These are phyloP conservation scores for Russula sp. DNA, from an alignment of 768 basidiomycete species.

Conservation along the genomic window DNA sequence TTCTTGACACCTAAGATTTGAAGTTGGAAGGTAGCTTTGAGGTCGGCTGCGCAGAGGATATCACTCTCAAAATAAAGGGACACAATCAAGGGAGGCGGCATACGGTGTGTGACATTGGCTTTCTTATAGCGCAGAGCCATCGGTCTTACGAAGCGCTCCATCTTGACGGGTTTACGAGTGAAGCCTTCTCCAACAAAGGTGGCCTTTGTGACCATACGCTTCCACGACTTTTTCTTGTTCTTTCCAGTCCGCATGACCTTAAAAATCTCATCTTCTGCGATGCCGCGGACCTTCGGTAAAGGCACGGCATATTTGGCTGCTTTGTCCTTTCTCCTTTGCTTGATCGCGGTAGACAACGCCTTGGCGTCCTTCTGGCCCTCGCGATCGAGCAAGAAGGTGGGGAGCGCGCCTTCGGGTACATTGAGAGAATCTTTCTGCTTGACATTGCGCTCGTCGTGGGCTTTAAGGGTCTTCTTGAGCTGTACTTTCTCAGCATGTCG, in stretches of 20 bases:
- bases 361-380: slow-evolving; percentile 99
- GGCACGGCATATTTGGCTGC: slow-evolving; percentile 98
- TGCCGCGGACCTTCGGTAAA: slow-evolving; percentile 92
- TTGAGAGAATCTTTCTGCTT: slow-evolving; percentile 84
- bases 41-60: slow-evolving; percentile 55
- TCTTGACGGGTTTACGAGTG: slow-evolving; percentile 96
- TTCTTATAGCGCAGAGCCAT: slow-evolving; percentile 98
- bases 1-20: slow-evolving; percentile 98
- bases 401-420: slow-evolving; percentile 84
- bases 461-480: slow-evolving; percentile 98
- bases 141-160: slow-evolving; percentile 96
- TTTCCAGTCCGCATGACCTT: slow-evolving; percentile 98
- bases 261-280: slow-evolving; percentile 99
- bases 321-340: slow-evolving; percentile 98
- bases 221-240: slow-evolving; percentile 94
- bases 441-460: slow-evolving; percentile 97
- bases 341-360: slow-evolving; percentile 90
- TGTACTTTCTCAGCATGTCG: slow-evolving; percentile 97
- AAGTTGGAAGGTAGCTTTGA: slow-evolving; percentile 98
- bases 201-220: slow-evolving; percentile 98
- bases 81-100: slow-evolving; percentile 24
- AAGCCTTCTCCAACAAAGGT: slow-evolving; percentile 98
- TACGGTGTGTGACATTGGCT: slow-evolving; percentile 98
- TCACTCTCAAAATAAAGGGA: neutral
- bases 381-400: slow-evolving; percentile 92